Base-by-base conservation (phyloP, 208 protist genomes). In the Acanthamoeba castellanii region DNA sequence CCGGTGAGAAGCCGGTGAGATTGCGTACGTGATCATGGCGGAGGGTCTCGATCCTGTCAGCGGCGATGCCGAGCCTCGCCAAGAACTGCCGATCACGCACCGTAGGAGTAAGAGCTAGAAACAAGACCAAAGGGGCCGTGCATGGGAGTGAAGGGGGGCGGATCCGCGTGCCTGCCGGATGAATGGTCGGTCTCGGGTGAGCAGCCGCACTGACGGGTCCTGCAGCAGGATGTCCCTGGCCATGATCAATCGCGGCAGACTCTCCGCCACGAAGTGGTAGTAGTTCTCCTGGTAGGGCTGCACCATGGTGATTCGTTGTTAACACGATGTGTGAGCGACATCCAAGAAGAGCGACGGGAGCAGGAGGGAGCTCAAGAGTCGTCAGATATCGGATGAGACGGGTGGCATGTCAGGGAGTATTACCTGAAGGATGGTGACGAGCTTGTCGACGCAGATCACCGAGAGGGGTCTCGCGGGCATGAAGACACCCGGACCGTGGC, bases 281-380 rank as follows among this genome's bases (percentile, higher is more conserved):
- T 82, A 82, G 72, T 82, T 82, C 5, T 82, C 72, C n/a, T 82
- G 72, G 72, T 82, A 82, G 37, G 72, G 72, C 72, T 82, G 37
- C 27, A 5, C 27, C 20, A n/a, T n/a, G 25, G 59, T 42, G 2
- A 42, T 42, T 42, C 37, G 37, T 42, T 42, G 20, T 9, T 25
- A 64, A 20, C 20, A 66, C 14, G 59, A 78, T 30, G 27, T 27
- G 61, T 68, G 13, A 47, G 22, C 20, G 9, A 34, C 72, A 82
- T 30, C 1, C 64, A 70, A 32, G 0, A 8, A 70, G 14, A 70
- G 8, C 27, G 7, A 32, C 3, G 27, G 64, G 64, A 9, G 22
- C 2, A 25, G 64, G 20, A 11, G 34, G n/a, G n/a, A n/a, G n/a
- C n/a, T n/a, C n/a, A n/a, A n/a, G n/a, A n/a, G n/a, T n/a, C n/a